Percentiles rank a stretch among this genome's conserved stretches.
These are phyloP conservation scores for Kandelia obovata DNA, from an alignment of 345 rosid species.

Conservation along the genomic window DNA sequence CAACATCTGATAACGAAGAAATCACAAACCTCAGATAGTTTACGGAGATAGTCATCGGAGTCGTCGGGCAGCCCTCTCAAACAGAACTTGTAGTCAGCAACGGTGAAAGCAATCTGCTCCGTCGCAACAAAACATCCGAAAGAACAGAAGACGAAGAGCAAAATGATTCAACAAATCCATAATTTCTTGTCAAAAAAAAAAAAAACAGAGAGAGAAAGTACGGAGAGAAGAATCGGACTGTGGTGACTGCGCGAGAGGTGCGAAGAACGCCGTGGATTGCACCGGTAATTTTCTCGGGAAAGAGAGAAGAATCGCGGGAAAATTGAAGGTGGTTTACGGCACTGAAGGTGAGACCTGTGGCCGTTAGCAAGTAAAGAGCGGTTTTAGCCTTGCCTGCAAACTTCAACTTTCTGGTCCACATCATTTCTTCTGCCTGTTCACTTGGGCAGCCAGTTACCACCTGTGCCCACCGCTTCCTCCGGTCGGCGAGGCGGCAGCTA, in stretches of 20 bases:
- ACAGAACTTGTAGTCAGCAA: slow-evolving; percentile 67
- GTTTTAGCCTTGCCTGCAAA: slow-evolving; percentile 39
- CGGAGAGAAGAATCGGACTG: slow-evolving; percentile 33
- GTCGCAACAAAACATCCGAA: too few relatives aligned
- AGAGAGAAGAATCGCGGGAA: slow-evolving; percentile 12
- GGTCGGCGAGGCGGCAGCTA: not conserved
- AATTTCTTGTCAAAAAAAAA: not conserved
- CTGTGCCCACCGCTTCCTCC: not conserved
- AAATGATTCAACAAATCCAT: not conserved
- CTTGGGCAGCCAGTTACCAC: not conserved
- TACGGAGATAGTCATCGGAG: slow-evolving; percentile 48
- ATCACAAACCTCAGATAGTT: slow-evolving; percentile 53
- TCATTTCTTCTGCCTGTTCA: not conserved
- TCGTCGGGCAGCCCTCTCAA: slow-evolving; percentile 35
- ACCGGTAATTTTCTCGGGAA: slow-evolving; percentile 26
- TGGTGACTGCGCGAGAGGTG: slow-evolving; percentile 55
- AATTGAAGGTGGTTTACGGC: slow-evolving; percentile 16
- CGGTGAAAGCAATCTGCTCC: slow-evolving; percentile 49
- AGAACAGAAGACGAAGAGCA: not conserved
- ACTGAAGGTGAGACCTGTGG: slow-evolving; percentile 42
- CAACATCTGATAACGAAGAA: not conserved
- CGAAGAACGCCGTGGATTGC: slow-evolving; percentile 44
- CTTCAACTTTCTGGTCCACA: slow-evolving; percentile 24
- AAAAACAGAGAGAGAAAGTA: not conserved
- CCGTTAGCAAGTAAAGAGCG: slow-evolving; percentile 29